Evolutionary conservation across 768 basidiomycete genomes (phyloP).

Genomic region (Tephrocybe sp.): DNA sequence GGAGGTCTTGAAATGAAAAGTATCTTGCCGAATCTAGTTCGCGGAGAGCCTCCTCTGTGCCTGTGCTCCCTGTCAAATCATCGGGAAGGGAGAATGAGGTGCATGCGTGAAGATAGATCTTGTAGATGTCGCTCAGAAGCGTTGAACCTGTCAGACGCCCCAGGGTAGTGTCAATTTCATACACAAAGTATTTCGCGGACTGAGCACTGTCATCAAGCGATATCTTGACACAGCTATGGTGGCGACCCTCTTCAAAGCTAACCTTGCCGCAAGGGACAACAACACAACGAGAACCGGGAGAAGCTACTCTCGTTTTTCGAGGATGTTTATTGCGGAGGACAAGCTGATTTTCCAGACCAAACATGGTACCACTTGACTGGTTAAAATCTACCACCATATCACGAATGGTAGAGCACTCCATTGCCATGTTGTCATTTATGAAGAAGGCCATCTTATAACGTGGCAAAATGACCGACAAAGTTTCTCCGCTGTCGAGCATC

Average conservation of each 20-base stretch:
- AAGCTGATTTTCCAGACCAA: conserved; percentile 42
- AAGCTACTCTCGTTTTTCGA: conserved; percentile 11
- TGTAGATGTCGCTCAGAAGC: conserved; percentile 32
- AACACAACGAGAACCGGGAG: conserved; percentile 26
- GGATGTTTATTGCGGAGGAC: conserved; percentile 29
- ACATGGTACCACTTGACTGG: conserved; percentile 44
- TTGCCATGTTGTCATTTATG: conserved; percentile 26
- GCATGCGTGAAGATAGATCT: conserved; percentile 44
- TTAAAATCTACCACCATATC: conserved; percentile 40
- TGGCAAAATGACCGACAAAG: conserved; percentile 33
- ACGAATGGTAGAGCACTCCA: conserved; percentile 41
- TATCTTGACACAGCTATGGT: conserved; percentile 25
- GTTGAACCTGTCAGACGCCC: conserved; percentile 30
- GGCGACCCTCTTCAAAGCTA: conserved; percentile 13
- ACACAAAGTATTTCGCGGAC: conserved; percentile 22
- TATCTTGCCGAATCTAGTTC: conserved; percentile 36
- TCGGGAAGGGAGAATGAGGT: conserved; percentile 42
- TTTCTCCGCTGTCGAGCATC: background rate
- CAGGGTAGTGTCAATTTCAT: conserved; percentile 32
- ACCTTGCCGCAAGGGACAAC: conserved; percentile 40
- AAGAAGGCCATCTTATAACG: conserved; percentile 43
- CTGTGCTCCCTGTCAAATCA: conserved; percentile 41
- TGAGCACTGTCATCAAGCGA: conserved; percentile 7
- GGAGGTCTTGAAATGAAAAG: conserved; percentile 39
- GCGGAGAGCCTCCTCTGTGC: conserved; percentile 42